Conservation (phyloP, 2,329 filamentous ascomycete species). For the Neofusicoccum ribis region DNA sequence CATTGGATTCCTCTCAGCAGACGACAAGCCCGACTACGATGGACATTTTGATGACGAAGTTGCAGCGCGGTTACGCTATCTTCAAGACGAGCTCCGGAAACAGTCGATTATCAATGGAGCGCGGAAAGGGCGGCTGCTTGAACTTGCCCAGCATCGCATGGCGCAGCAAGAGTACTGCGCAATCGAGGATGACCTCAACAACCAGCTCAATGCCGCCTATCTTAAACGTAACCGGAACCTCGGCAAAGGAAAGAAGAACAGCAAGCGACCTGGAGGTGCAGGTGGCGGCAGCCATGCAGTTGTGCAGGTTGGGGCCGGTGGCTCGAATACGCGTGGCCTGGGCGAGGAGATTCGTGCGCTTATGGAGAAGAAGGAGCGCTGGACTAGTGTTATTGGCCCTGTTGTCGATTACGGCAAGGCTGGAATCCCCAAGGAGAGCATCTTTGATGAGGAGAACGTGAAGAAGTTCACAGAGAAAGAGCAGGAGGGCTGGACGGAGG, state of each 20-base stretch:
- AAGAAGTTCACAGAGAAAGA: slow-evolving; percentile 71
- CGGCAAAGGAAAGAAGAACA: slow-evolving; percentile 88
- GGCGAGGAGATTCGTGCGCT: slow-evolving; percentile 87
- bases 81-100: slow-evolving; percentile 80
- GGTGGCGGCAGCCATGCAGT: slow-evolving; percentile 53
- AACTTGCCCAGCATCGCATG: slow-evolving; percentile 88
- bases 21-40: slow-evolving; percentile 78
- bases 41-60: slow-evolving; percentile 93
- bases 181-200: slow-evolving; percentile 94
- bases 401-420: slow-evolving; percentile 85
- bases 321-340: slow-evolving; percentile 49
- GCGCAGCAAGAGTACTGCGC: slow-evolving; percentile 96
- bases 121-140: slow-evolving; percentile 80
- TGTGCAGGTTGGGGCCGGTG: slow-evolving; percentile 54
- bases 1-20: slow-evolving; percentile 80
- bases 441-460: slow-evolving; percentile 77
- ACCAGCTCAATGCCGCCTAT: slow-evolving; percentile 91
- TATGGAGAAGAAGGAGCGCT: slow-evolving; percentile 86
- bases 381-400: slow-evolving; percentile 87
- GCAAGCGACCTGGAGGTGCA: slow-evolving; percentile 65
- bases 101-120: slow-evolving; percentile 87
- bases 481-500: slow-evolving; percentile 79
- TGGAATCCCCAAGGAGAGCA: slow-evolving; percentile 71
- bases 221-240: slow-evolving; percentile 93
- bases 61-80: slow-evolving; percentile 78